Base-by-base conservation (phyloP, 768 basidiomycete genomes). In the Megacollybia marginata region DNA sequence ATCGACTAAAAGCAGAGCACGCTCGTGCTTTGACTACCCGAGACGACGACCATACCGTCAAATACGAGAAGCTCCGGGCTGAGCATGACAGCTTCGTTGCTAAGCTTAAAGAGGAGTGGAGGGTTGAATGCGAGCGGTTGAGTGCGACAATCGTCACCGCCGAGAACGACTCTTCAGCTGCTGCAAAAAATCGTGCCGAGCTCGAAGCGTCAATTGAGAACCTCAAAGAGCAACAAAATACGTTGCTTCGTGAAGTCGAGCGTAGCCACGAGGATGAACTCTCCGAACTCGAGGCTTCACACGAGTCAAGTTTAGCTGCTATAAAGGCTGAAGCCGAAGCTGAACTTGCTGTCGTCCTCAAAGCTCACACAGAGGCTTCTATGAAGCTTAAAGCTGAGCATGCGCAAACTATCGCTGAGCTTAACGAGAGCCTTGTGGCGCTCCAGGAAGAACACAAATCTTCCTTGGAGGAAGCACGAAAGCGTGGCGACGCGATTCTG, bases 1-100 rank as follows among this genome's bases (percentile, higher is more conserved):
- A 85, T 56, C 74, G 69, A 48, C 66, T 85, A 36, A 84, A 81
- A 62, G 72, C 73, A 16, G 83, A 86, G 31, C 88, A 91, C 59
- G 61, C 69, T 2, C 69, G 77, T 23, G 59, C 69, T 15, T 59
- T 85, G 40, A 67, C 74, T 18, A 69, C 71, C 43, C 82, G 79
- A 60, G 79, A 78, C 36, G 82, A 82, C 20, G 84, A 85, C 46
- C 77, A 85, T 53, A 64, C 72, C 28, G 64, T 73, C 6, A 78
- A 80, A 56, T 64, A 82, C 44, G 81, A 85, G 57, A 76, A 77
- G 38, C 69, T 85, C 38, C 78, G 77, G 45, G 64, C 74, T 9
- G 83, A 86, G 48, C 79, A 88, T 59, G 69, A 82, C 51, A 72
- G 73, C 23, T 45, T 68, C 18, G 48, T 83, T 32, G 62, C 77